Evolutionary conservation across 169 alveolate genomes (phyloP).

Genomic region (Plasmodium ovale): DNA sequence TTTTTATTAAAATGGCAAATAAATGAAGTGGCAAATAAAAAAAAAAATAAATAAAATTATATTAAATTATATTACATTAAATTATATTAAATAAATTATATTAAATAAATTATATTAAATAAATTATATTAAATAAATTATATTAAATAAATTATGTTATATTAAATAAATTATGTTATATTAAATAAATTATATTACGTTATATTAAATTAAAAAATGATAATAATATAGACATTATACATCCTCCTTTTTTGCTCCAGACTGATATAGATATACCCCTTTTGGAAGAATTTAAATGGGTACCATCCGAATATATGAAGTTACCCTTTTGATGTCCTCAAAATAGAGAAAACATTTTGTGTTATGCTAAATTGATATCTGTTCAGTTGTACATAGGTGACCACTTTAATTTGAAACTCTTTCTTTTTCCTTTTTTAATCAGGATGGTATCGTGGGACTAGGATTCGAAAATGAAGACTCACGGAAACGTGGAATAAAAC

Average conservation of each 20-base stretch:
- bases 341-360: no score
- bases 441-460: constrained; percentile 87
- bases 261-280: constrained; percentile 67
- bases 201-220: neutral
- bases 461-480: constrained; percentile 85
- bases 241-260: constrained; percentile 9
- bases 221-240: neutral
- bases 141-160: no score
- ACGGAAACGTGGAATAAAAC: constrained; percentile 79
- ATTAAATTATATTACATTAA: no score
- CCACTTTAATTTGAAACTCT: neutral
- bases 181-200: no score
- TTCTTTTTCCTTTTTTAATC: constrained; percentile 1
- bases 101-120: no score
- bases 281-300: constrained; percentile 73
- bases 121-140: no score
- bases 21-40: neutral
- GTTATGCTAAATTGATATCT: no score
- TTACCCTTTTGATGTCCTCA: neutral
- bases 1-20: neutral
- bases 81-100: no score
- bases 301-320: neutral
- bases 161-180: no score
- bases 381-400: no score
- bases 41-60: constrained; percentile 14